Percentiles rank a stretch among this genome's conserved stretches.
Conservation (phyloP, 2,329 filamentous ascomycete genomes). For the Clarireedia sp. region DNA sequence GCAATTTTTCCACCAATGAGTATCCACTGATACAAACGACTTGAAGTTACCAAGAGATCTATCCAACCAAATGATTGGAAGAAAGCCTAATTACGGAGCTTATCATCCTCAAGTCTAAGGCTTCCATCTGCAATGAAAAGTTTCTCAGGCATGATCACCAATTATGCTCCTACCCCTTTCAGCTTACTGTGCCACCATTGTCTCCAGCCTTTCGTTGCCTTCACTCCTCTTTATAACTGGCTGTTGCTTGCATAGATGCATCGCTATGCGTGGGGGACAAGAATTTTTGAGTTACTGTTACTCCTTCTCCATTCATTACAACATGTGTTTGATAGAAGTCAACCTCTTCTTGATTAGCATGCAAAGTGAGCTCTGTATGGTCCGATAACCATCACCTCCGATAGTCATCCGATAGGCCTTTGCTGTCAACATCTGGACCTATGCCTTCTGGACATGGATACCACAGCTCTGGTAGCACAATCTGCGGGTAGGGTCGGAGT, state of each 20-base stretch:
- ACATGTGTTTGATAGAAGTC: constrained; percentile 2
- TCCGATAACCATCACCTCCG: no score
- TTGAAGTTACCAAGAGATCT: background rate
- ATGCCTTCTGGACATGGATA: no score
- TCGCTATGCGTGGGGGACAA: background rate
- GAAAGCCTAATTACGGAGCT: background rate
- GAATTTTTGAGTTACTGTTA: background rate
- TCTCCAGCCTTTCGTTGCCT: no score
- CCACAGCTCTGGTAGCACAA: no score
- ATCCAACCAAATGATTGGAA: background rate
- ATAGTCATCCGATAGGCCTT: no score
- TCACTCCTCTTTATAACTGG: no score
- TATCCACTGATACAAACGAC: background rate
- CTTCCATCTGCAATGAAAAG: background rate
- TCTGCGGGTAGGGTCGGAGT: no score
- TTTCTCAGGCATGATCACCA: no score
- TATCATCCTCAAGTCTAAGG: background rate
- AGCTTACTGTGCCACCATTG: no score
- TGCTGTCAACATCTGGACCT: no score
- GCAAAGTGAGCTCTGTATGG: constrained; percentile 1
- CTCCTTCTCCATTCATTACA: constrained; percentile 8
- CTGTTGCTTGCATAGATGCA: background rate
- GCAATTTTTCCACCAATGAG: constrained; percentile 2
- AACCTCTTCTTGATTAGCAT: constrained; percentile 6
- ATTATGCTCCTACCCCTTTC: no score